Evolutionary conservation across 2,329 filamentous ascomycete species (phyloP).

Genomic region (Cryphonectria parasitica): DNA sequence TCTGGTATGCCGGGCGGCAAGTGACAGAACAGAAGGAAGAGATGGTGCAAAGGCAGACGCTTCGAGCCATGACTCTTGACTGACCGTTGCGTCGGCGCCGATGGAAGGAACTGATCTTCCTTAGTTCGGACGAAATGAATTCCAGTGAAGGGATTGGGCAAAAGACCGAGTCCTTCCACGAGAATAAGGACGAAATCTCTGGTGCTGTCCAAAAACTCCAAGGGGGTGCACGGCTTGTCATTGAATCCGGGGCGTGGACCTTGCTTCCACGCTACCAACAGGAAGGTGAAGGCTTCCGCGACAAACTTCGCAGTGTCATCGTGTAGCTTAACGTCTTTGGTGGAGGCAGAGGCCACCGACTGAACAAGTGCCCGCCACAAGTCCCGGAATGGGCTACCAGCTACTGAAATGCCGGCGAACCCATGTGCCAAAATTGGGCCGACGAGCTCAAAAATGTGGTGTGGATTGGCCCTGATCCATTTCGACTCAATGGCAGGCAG

Average conservation of each 20-base stretch:
- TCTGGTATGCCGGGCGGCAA: slow-evolving; percentile 53
- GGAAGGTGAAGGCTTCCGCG: slow-evolving; percentile 68
- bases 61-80: slow-evolving; percentile 55
- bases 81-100: slow-evolving; percentile 67
- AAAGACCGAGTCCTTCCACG: slow-evolving; percentile 55
- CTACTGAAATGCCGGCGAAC: slow-evolving; percentile 65
- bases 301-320: slow-evolving; percentile 81
- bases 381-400: slow-evolving; percentile 54
- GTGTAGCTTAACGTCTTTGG: slow-evolving; percentile 88
- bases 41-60: slow-evolving; percentile 66
- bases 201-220: slow-evolving; percentile 59
- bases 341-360: slow-evolving; percentile 68
- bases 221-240: slow-evolving; percentile 48
- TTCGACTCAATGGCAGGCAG: slow-evolving; percentile 82
- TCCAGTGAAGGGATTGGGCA: slow-evolving; percentile 63
- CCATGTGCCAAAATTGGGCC: slow-evolving; percentile 63
- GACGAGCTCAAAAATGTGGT: slow-evolving; percentile 66
- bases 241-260: slow-evolving; percentile 48
- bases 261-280: slow-evolving; percentile 70
- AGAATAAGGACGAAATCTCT: slow-evolving; percentile 54
- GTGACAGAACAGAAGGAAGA: slow-evolving; percentile 64
- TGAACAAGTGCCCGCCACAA: slow-evolving; percentile 67
- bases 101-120: slow-evolving; percentile 62
- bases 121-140: slow-evolving; percentile 57
- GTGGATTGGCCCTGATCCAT: slow-evolving; percentile 79